phyloP scores from a whole-genome alignment of 73 alveolate species.

The Tetrahymena malaccensis region DNA sequence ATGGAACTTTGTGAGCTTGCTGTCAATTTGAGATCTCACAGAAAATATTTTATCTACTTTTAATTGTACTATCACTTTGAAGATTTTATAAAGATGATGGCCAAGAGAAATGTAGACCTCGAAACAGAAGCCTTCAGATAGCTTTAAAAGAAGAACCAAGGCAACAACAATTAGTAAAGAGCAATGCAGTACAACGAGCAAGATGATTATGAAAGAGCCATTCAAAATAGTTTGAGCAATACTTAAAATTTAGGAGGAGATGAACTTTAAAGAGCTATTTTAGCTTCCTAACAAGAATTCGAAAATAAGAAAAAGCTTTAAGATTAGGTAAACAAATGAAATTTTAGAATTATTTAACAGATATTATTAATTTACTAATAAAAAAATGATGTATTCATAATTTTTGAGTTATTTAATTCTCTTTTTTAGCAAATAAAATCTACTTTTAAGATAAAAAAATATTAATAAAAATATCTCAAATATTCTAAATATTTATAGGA shows the following conservation, averaged over 20 bases:
- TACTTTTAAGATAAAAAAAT: neutral
- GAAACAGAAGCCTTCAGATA: neutral
- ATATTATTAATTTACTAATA: too few species aligned
- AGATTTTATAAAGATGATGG: neutral
- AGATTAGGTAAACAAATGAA: neutral
- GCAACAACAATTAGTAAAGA: neutral
- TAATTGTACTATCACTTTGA: neutral
- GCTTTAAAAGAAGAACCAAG: neutral
- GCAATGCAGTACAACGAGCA: neutral
- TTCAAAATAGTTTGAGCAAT: neutral
- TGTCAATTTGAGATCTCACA: neutral
- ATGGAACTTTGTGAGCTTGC: neutral
- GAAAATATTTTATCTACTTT: neutral
- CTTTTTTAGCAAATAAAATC: neutral
- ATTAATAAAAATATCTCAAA: too few species aligned
- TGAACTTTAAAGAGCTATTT: neutral
- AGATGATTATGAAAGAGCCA: neutral
- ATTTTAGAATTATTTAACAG: too few species aligned
- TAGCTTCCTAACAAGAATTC: neutral
- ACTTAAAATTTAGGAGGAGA: neutral
- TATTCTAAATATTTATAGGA: neutral
- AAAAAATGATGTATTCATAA: too few species aligned
- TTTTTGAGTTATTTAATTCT: neutral
- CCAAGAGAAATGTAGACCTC: neutral
- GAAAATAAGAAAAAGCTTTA: neutral